A percentile compares a stretch with the other conserved stretches of the same genome.
Evolutionary conservation across 2,329 filamentous ascomycete species (phyloP).

Genomic region (Corniculantispora saksenae): DNA sequence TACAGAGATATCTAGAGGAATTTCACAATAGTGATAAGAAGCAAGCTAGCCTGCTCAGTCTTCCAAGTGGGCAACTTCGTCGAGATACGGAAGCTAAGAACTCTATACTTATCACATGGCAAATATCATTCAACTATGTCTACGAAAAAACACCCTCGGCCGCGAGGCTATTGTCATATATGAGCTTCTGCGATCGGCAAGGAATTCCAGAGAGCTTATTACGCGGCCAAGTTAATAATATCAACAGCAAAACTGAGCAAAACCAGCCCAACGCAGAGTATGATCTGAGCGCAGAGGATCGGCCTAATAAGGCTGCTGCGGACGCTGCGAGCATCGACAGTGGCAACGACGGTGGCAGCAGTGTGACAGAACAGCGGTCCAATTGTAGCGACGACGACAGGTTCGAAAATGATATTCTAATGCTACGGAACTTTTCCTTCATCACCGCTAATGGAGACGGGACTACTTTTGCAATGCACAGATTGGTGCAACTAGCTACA

Average conservation of each 20-base stretch:
- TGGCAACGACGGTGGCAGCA: conserved; percentile 12
- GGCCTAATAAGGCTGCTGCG: conserved; percentile 8
- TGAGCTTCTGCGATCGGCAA: conserved; percentile 13
- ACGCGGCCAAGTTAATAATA: conserved; percentile 15
- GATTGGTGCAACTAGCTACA: conserved; percentile 35
- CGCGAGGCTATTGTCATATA: conserved; percentile 6
- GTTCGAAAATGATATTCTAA: conserved; percentile 31
- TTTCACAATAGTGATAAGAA: conserved; percentile 31
- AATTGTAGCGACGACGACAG: conserved; percentile 20
- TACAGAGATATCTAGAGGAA: conserved; percentile 33
- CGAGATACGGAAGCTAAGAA: conserved; percentile 28
- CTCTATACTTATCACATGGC: conserved; percentile 32
- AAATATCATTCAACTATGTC: conserved; percentile 35
- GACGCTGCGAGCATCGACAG: conserved; percentile 16
- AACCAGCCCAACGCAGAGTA: background rate
- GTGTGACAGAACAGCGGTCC: conserved; percentile 14
- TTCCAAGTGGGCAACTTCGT: conserved; percentile 27
- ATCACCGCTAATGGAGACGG: conserved; percentile 25
- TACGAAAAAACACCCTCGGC: conserved; percentile 22
- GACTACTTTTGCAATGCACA: conserved; percentile 37
- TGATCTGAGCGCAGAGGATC: background rate
- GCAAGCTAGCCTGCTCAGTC: conserved; percentile 27
- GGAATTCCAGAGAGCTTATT: conserved; percentile 19
- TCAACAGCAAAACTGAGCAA: background rate
- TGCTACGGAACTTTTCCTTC: conserved; percentile 34